Base-by-base conservation (phyloP, 805 yeast genomes). In the Wickerhamiella parazyma region DNA sequence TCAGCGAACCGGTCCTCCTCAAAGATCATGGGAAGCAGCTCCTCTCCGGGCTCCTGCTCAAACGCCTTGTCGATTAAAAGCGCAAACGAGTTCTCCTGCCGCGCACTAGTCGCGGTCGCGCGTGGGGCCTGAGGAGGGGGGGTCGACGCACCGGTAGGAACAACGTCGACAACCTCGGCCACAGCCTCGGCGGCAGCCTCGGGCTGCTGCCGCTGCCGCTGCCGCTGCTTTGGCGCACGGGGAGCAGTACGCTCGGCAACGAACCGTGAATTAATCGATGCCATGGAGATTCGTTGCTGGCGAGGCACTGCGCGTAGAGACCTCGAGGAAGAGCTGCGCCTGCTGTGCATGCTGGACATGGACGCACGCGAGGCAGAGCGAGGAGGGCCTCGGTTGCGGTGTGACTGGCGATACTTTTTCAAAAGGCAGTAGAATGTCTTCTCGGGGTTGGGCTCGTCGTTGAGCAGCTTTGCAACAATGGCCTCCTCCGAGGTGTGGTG, bases 341-440 rank as follows among this genome's bases (percentile, higher is more conserved):
- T 26, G 34, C 34, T 28, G 18, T 33, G 41, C 24, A 20, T 14
- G 16, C 31, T 28, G 6, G 31, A 11, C 14, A 11, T 11, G 21
- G 21, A 33, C 21, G 9, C 35, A 16, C 35, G 9, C 19, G 17
- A 16, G 12, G 19, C 14, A 5, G 33, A 36, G 6, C 26, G 24
- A 17, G 43, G 31, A 3, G 29, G 6, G 12, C 18, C 26, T 18
- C 14, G 26, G 19, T 25, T 22, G 14, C 43, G 43, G 22, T 80
- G 89, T 45, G 80, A 86, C 49, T 73, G 74, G 49, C 91, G 69
- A 60, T 84, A 85, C 51, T 80, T 73, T 66, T 76, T 65, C 49
- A 84, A 65, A 36, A 85, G 62, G 50, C 80, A 80, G 62, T 84
- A 84, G 54, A 84, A 79, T 37, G 84, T 76, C 66, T 84, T 84